Evolutionary conservation across 331 rosid genomes (phyloP), one percentile per base, ranked within the genome.

Genomic region (Phaseolus coccineus): DNA sequence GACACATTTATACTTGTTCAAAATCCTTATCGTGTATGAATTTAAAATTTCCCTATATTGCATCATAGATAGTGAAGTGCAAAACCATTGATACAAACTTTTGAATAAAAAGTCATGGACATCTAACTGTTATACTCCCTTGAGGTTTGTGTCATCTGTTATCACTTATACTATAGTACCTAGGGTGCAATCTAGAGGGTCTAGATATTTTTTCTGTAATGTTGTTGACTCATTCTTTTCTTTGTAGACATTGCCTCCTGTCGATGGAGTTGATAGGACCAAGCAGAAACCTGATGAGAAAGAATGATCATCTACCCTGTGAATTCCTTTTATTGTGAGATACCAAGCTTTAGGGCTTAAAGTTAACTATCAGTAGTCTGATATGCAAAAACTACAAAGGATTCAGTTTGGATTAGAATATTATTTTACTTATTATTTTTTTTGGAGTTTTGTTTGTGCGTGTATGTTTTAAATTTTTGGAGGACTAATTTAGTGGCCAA

Each of bases 211-310:
- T 59, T 30, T 19, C 13, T 5, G 30, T 42, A 2, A 28, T 74
- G 61, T 78, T 70, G 30, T 76, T 25, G 57, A 80, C 73, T 63
- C 61, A 22, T 46, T 71, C 27, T 77, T 76, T 72, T 39, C 30
- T 61, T 19, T 77, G 85, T 47, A 86, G 89, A 62, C 79, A 80
- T 63, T 86, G 76, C 83, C 81, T 44, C 69, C 83, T 4, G 40
- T 77, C 62, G 87, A 86, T 62, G 85, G 77, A 42, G 68, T 73
- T 82, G 87, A 83, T 42, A 70, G 3, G 51, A 73, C 69, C 79
- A 83, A 61, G 40, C 69, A 86, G 70, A 77, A 74, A 67, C 44
- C 19, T 11, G 83, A 83, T 46, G 79, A 53, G 63, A 80, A 73
- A 80, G 73, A 77, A 53, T 83, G 57, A 83, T 52, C 47, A 40